Evolutionary conservation across 345 rosid genomes (phyloP), one percentile per base, ranked within the genome.

Genomic region (Populus euphratica): DNA sequence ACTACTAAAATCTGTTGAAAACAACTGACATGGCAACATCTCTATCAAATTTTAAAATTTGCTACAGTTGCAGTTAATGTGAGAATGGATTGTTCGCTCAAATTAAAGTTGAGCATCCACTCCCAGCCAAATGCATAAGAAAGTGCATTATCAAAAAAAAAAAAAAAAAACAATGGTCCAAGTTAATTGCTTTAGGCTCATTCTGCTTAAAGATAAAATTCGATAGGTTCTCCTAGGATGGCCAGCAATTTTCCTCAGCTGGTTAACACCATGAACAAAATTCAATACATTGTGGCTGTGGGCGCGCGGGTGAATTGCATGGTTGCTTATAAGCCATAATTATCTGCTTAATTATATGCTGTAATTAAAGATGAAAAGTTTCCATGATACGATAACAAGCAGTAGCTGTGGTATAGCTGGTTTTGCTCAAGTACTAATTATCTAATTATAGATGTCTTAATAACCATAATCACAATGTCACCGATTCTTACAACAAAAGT

Each of bases 361-460:
- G 0, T 74, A 18, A 27, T 36, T 16, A 49, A 29, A 72, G 36
- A 59, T 59, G 14, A 59, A 59, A 4, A 59, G 0, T 56, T 9
- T 59, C 29, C 63, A 16, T 36, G n/a, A 67, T 67, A 36, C 8
- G 20, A 67, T 38, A 38, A 36, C 23, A 67, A 38, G 41, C 1
- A 67, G 70, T 20, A n/a, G n/a, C n/a, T n/a, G n/a, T 35, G 41
- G 21, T 67, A 21, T n/a, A 38, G 72, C 31, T 10, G 72, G 70
- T 29, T 67, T 18, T 16, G 14, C 39, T 13, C n/a, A 20, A 52
- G 35, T 64, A 77, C 13, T 9, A 13, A 13, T 17, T 36, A 23
- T n/a, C 72, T 78, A 78, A 66, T 27, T 50, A 78, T 41, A 73
- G 73, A 18, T 21, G 17, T 65, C 61, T 27, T 63, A 62, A 74